Conservation (phyloP, 805 yeast species). For the Lipomyces yamadae region DNA sequence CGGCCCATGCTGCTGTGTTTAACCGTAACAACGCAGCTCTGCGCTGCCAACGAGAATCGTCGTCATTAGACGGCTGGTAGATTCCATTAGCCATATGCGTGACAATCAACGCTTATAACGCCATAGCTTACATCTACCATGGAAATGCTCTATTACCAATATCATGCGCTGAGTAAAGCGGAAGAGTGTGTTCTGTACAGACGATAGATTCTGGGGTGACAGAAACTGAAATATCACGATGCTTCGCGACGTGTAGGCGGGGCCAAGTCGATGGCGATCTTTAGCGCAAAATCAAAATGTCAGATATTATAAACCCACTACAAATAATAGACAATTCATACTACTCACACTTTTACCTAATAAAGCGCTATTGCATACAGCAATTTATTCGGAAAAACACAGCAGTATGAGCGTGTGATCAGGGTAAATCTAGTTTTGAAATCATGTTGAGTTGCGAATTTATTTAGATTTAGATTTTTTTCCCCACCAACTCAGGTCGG, state of each 20-base stretch:
- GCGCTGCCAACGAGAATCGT: slow-evolving; percentile 5
- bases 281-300: no score
- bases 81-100: background rate
- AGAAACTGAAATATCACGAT: background rate
- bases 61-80: slow-evolving; percentile 4
- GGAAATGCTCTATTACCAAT: background rate
- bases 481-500: no score
- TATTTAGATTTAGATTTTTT: no score
- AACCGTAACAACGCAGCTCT: slow-evolving; percentile 10
- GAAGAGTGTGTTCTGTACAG: background rate
- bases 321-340: background rate
- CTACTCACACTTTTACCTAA: background rate
- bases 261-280: background rate
- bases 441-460: no score
- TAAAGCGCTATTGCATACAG: no score
- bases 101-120: background rate
- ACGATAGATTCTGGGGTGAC: background rate
- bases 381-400: no score
- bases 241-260: background rate
- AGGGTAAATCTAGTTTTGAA: no score
- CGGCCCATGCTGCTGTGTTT: slow-evolving; percentile 15
- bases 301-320: background rate
- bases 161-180: background rate
- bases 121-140: slow-evolving; percentile 12
- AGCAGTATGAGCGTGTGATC: no score